Base-by-base conservation (phyloP, 2,329 filamentous ascomycete genomes). In the Xylariaceae sp. region DNA sequence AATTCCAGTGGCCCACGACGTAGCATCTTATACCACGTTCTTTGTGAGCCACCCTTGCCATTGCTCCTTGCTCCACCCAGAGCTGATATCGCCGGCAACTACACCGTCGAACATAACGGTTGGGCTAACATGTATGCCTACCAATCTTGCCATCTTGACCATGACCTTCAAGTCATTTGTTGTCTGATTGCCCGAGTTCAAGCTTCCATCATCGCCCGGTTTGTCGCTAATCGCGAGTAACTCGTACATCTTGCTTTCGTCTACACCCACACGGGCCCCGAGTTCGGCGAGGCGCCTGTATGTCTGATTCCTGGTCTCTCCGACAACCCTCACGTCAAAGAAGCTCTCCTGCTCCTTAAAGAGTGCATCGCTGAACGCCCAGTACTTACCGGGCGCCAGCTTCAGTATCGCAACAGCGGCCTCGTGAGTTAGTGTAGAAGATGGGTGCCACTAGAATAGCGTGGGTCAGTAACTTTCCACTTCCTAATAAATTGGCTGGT, bases 391-490 rank as follows among this genome's bases (percentile, higher is more conserved):
- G 0, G 87, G 84, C 2, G 79, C 71, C 6, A 88, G 64, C 38
- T 76, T 78, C 53, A 91, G 74, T 1, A 96, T 88, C 3, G 89
- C 91, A 24, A 89, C 77, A 3, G 73, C 90, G 24, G 89, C 86
- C 74, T 97, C 91, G 69, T 91, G 87, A 42, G 79, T 73, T 9
- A 89, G 74, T 6, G 85, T 89, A 31, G 81, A 89, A 16, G 85
- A 89, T 2, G 91, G 91, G 67, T 97, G 90, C 91, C 91, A 95
- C n/a, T n/a, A n/a, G n/a, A n/a, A n/a, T n/a, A n/a, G n/a, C n/a
- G n/a, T n/a, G n/a, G n/a, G n/a, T n/a, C n/a, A n/a, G n/a, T n/a
- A n/a, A n/a, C n/a, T n/a, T n/a, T n/a, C n/a, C n/a, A n/a, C n/a
- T n/a, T n/a, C n/a, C n/a, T n/a, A n/a, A n/a, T n/a, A n/a, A n/a